A percentile compares a stretch with the other conserved stretches of the same genome.
Conservation (phyloP, 345 rosid species). For the Sonneratia caseolaris region DNA sequence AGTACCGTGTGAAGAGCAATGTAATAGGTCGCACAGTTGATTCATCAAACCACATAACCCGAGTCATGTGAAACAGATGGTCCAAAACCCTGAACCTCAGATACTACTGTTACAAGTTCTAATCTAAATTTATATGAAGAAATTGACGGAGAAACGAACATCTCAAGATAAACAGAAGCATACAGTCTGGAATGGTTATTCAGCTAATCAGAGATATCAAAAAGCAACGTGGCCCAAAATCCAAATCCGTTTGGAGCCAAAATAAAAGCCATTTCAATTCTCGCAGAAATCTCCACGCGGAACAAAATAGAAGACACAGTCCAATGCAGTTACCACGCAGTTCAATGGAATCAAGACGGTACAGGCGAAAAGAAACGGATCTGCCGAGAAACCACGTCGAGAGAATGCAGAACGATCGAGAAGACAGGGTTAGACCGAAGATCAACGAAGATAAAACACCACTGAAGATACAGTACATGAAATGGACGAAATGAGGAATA, state of each 20-base stretch:
- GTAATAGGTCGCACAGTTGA: not conserved
- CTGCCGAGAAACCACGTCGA: too few relatives aligned
- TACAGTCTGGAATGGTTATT: not conserved
- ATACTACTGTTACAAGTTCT: not conserved
- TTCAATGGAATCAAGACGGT: too few relatives aligned
- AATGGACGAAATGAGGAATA: too few relatives aligned
- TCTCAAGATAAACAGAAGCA: not conserved
- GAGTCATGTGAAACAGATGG: not conserved
- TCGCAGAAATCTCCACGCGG: not conserved
- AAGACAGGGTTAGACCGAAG: too few relatives aligned
- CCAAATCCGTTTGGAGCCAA: not conserved
- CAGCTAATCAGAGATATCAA: not conserved
- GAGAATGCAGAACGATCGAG: too few relatives aligned
- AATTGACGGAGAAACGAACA: not conserved
- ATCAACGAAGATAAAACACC: too few relatives aligned
- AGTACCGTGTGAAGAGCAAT: not conserved
- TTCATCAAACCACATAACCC: not conserved
- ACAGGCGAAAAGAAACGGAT: too few relatives aligned
- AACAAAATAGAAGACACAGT: not conserved
- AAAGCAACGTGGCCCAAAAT: not conserved
- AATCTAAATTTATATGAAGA: not conserved
- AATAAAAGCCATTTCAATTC: not conserved
- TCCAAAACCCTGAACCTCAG: not conserved
- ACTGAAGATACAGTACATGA: too few relatives aligned
- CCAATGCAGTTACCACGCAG: constrained; percentile 1